Evolutionary conservation across 495 filamentous ascomycete species (phyloP).

Genomic region (Penicillium waksmanii): DNA sequence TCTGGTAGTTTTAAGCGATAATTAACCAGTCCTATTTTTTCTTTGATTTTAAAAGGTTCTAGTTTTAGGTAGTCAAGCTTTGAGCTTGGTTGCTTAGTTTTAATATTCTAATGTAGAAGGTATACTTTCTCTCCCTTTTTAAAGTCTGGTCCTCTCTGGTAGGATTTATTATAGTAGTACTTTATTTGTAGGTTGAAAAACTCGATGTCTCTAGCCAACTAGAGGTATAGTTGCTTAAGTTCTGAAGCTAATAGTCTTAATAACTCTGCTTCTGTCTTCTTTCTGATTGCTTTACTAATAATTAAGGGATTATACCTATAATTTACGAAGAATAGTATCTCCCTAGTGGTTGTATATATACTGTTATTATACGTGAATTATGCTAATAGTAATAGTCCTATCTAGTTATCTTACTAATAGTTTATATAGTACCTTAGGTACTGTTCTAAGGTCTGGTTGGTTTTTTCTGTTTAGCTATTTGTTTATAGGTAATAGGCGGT

Average conservation of each 20-base stretch:
- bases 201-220: too few relatives aligned
- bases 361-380: conserved; percentile 34
- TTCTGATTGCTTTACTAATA: neutral
- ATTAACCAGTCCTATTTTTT: conserved; percentile 16
- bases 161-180: neutral
- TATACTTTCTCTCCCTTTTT: conserved; percentile 10
- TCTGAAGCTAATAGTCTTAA: too few relatives aligned
- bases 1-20: conserved; percentile 13
- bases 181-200: too few relatives aligned
- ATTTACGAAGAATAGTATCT: conserved; percentile 25
- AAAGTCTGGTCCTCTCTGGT: conserved; percentile 1
- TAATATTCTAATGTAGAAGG: conserved; percentile 9
- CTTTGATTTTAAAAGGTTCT: conserved; percentile 14
- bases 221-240: too few relatives aligned
- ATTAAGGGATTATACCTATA: conserved; percentile 11
- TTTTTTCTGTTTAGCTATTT: conserved; percentile 33
- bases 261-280: too few relatives aligned
- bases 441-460: conserved; percentile 26
- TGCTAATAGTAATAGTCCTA: conserved; percentile 21
- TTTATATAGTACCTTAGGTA: conserved; percentile 28
- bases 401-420: conserved; percentile 36
- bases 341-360: neutral
- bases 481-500: conserved; percentile 34
- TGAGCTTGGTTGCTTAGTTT: conserved; percentile 8
- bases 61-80: conserved; percentile 15